Evolutionary conservation across 2,329 filamentous ascomycete species (phyloP).

Genomic region (Apiospora rasikravindrae): DNA sequence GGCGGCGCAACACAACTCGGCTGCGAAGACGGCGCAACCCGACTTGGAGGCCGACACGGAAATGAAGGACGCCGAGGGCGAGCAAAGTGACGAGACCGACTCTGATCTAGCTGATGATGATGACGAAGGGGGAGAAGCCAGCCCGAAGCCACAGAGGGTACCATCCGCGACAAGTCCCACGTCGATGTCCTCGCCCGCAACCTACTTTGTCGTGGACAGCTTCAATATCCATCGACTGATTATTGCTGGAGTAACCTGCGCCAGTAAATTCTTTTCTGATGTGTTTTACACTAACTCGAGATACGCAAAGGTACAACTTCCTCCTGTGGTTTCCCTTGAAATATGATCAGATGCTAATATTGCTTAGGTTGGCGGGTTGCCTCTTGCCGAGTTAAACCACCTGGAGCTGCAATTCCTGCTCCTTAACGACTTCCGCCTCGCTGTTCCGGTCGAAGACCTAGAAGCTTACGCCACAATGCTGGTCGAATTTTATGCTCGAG

Average conservation of each 20-base stretch:
- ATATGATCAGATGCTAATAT: not conserved
- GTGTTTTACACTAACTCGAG: constrained; percentile 99
- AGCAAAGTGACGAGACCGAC: constrained; percentile 51
- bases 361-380: constrained; percentile 85
- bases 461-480: constrained; percentile 98
- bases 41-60: constrained; percentile 37
- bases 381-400: constrained; percentile 91
- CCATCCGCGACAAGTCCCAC: constrained; percentile 26
- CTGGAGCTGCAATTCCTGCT: constrained; percentile 94
- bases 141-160: constrained; percentile 33
- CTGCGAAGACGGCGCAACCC: constrained; percentile 19
- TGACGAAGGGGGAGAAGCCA: constrained; percentile 43
- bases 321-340: constrained; percentile 23
- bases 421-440: constrained; percentile 93
- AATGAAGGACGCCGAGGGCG: constrained; percentile 42
- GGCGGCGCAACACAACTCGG: constrained; percentile 28
- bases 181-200: constrained; percentile 45
- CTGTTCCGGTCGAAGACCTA: constrained; percentile 91
- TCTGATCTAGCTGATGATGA: constrained; percentile 55
- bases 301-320: constrained; percentile 86
- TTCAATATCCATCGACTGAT: constrained; percentile 98
- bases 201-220: constrained; percentile 92
- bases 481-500: constrained; percentile 94
- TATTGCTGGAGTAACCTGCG: constrained; percentile 95
- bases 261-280: constrained; percentile 99